phyloP scores from a whole-genome alignment of 1,284 basidiomycete species.

The Cryptococcus sp. region DNA sequence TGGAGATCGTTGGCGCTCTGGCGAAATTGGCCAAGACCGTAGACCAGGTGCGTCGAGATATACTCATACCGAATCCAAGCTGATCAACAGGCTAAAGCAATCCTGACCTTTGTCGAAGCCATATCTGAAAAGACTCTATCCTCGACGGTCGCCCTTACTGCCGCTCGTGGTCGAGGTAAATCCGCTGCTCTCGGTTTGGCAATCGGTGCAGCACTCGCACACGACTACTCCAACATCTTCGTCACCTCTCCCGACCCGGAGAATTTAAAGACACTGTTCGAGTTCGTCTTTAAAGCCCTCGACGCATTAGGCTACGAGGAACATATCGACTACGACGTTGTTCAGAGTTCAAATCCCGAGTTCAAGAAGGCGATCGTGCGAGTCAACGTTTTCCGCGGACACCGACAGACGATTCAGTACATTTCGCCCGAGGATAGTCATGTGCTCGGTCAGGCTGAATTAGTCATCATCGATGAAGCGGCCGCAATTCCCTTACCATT shows the following conservation, averaged over 20 bases:
- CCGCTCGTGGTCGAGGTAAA: conserved; percentile 92
- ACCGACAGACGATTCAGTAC: conserved; percentile 93
- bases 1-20: conserved; percentile 83
- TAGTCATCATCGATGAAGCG: conserved; percentile 97
- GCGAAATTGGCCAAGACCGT: conserved; percentile 88
- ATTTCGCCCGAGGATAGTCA: conserved; percentile 97
- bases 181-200: conserved; percentile 92
- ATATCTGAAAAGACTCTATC: conserved; percentile 88
- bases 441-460: conserved; percentile 94
- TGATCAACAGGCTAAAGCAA: conserved; percentile 60
- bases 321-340: conserved; percentile 94
- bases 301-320: conserved; percentile 95
- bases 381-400: conserved; percentile 89
- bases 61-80: neutral
- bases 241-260: conserved; percentile 97
- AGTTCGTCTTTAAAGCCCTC: conserved; percentile 96
- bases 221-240: conserved; percentile 97
- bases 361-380: conserved; percentile 94
- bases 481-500: conserved; percentile 96
- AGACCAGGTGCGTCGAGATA: conserved; percentile 61
- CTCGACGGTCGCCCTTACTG: conserved; percentile 92
- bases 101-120: conserved; percentile 88
- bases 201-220: conserved; percentile 85
- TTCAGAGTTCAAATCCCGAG: conserved; percentile 88
- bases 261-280: conserved; percentile 96